Conservation (phyloP, 176 grass and related monocot species). For the Chrysopogon serrulatus region DNA sequence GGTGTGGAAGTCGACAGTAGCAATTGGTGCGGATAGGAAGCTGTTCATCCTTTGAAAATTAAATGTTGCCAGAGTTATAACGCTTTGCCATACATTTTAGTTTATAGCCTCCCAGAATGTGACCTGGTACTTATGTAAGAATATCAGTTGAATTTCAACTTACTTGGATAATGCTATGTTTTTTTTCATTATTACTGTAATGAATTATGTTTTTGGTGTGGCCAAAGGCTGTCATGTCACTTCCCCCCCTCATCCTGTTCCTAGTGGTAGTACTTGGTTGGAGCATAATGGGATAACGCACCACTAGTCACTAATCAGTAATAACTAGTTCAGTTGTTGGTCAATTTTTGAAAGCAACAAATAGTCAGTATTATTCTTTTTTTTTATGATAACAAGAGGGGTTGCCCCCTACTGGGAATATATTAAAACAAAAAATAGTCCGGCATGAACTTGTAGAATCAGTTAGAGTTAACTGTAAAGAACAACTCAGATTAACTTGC, state of each 20-base stretch:
- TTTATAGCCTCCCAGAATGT: not conserved
- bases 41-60: not conserved
- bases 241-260: not conserved
- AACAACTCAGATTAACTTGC: not conserved
- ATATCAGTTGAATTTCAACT: not conserved
- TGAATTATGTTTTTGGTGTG: not conserved
- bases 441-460: not conserved
- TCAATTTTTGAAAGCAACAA: no score
- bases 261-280: not conserved
- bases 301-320: not conserved
- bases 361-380: no score
- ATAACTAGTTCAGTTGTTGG: not conserved
- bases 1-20: not conserved
- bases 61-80: not conserved
- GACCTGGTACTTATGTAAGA: not conserved
- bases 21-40: not conserved
- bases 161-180: not conserved
- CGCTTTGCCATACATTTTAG: not conserved
- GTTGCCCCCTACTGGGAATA: no score
- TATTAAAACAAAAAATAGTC: not conserved
- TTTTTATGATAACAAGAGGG: no score
- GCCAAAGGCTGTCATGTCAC: not conserved
- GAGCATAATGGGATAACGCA: not conserved
- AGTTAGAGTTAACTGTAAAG: not conserved
- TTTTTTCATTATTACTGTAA: not conserved